Evolutionary conservation across 2,329 filamentous ascomycete genomes (phyloP).

Genomic region (Ceratocystiopsis minuta): DNA sequence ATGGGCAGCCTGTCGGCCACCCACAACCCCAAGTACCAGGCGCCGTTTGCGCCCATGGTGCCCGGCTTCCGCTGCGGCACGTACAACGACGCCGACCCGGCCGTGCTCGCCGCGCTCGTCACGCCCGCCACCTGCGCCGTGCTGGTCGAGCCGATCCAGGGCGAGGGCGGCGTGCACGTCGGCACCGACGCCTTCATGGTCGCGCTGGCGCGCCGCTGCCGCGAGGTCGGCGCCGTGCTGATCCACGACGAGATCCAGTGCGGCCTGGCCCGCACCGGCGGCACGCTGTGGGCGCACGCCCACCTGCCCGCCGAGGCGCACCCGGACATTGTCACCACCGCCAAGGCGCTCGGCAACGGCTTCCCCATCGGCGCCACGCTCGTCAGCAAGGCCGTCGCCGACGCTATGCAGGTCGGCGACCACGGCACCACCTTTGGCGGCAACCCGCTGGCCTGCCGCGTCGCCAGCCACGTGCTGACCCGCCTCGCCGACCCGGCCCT

Average conservation of each 20-base stretch:
- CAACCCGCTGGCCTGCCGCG: conserved; percentile 67
- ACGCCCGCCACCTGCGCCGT: conserved; percentile 82
- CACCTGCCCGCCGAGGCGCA: conserved; percentile 61
- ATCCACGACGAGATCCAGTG: conserved; percentile 98
- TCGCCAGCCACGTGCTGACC: conserved; percentile 72
- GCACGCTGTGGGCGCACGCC: conserved; percentile 75
- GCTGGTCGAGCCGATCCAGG: conserved; percentile 92
- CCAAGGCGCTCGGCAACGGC: conserved; percentile 91
- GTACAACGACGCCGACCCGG: conserved; percentile 72
- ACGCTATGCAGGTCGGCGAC: conserved; percentile 49
- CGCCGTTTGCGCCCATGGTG: conserved; percentile 86
- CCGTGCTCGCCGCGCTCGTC: conserved; percentile 51
- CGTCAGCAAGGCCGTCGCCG: conserved; percentile 41
- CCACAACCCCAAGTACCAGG: conserved; percentile 94
- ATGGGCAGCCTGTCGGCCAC: conserved; percentile 94
- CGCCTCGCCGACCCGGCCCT: conserved; percentile 55
- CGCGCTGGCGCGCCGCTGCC: conserved; percentile 69
- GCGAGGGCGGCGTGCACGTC: conserved; percentile 80
- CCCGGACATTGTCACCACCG: conserved; percentile 83
- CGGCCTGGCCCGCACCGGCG: conserved; percentile 63
- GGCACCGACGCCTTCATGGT: conserved; percentile 68
- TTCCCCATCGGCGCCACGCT: conserved; percentile 82
- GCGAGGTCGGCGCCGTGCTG: conserved; percentile 71
- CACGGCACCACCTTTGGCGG: conserved; percentile 91
- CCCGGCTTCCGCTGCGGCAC: conserved; percentile 78